These are phyloP conservation scores for Dispira simplex DNA, from an alignment of 192 early-diverging fungal genomes.

Conservation along the genomic window DNA sequence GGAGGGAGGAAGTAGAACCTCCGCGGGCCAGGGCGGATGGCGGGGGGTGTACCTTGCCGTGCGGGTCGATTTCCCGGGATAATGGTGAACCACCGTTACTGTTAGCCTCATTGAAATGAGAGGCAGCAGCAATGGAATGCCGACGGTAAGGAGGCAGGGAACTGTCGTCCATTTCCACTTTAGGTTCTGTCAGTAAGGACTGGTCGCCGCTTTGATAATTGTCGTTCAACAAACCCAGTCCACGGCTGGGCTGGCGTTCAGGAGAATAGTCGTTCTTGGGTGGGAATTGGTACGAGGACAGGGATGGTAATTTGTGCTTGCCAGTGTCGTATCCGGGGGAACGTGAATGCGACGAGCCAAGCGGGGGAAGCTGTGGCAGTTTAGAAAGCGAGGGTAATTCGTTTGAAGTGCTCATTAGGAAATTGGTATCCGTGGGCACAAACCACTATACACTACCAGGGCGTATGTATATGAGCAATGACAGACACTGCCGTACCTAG, in stretches of 20 bases:
- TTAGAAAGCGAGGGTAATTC: constrained; percentile 2
- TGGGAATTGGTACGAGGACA: not conserved
- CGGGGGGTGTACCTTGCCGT: not conserved
- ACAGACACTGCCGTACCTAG: too few species aligned
- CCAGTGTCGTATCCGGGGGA: not conserved
- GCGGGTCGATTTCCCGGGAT: constrained; percentile 1
- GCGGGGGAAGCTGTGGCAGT: not conserved
- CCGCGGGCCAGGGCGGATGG: not conserved
- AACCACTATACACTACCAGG: too few species aligned
- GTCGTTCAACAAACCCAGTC: not conserved
- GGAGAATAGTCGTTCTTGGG: not conserved
- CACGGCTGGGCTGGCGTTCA: not conserved
- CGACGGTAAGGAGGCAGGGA: not conserved
- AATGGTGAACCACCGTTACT: not conserved
- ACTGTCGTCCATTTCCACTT: not conserved
- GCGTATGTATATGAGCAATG: too few species aligned
- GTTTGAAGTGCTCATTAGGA: constrained; percentile 8
- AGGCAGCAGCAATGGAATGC: constrained; percentile 5
- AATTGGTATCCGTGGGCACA: not conserved
- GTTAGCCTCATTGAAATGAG: not conserved
- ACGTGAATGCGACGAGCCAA: not conserved
- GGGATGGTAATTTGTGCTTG: not conserved
- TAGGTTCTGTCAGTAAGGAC: not conserved
- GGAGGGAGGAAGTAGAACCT: not conserved
- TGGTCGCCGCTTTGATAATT: not conserved